Evolutionary conservation across 2,329 filamentous ascomycete genomes (phyloP).

Genomic region (Rhynchosporium agropyri): DNA sequence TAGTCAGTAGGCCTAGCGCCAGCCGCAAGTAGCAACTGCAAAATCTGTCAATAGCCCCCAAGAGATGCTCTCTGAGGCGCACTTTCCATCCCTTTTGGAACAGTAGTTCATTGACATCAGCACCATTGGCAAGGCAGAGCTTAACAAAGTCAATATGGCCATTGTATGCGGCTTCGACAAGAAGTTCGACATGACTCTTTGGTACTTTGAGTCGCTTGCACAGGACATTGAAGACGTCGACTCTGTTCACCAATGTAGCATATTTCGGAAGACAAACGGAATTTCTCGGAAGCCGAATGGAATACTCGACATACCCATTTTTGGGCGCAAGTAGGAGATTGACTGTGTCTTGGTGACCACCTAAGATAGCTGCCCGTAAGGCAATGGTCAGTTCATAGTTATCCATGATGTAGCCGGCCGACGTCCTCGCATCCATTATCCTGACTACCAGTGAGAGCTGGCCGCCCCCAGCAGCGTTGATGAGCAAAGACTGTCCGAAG

Average conservation of each 20-base stretch:
- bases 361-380: background rate
- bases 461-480: background rate
- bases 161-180: constrained; percentile 2
- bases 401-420: too few relatives aligned
- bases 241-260: background rate
- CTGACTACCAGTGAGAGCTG: too few relatives aligned
- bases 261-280: too few relatives aligned
- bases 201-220: background rate
- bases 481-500: background rate
- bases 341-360: background rate
- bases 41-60: background rate
- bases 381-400: too few relatives aligned
- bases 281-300: background rate
- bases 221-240: background rate
- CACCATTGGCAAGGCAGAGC: constrained; percentile 3
- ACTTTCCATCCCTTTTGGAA: background rate
- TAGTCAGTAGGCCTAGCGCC: constrained; percentile 3
- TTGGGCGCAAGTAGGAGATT: background rate
- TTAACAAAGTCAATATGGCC: constrained; percentile 8
- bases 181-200: background rate
- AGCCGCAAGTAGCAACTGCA: background rate
- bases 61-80: constrained; percentile 1
- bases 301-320: background rate
- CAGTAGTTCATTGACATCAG: constrained; percentile 8
- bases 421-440: too few relatives aligned